These are phyloP conservation scores for Musa schizocarpa DNA, from an alignment of 176 grass and related monocot species.

Conservation along the genomic window DNA sequence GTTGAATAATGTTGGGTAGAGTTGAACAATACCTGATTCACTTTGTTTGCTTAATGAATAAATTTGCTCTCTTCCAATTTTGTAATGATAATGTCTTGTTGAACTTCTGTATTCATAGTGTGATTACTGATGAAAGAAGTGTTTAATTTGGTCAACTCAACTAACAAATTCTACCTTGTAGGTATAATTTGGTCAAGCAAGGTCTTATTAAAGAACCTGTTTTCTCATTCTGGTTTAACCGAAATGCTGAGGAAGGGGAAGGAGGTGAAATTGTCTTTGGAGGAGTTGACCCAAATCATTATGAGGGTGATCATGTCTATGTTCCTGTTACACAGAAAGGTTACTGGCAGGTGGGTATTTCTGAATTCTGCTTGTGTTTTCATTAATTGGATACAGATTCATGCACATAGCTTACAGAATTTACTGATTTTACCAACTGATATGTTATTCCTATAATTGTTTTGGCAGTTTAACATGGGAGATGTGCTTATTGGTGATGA, in stretches of 20 bases:
- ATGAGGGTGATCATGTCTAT: conserved; percentile 8
- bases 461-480: conserved; percentile 19
- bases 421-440: neutral
- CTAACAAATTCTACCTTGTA: neutral
- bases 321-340: conserved; percentile 16
- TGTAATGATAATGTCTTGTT: neutral
- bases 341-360: conserved; percentile 13
- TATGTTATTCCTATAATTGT: neutral
- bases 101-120: neutral
- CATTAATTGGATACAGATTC: neutral
- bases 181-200: conserved; percentile 21
- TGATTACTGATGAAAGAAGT: neutral
- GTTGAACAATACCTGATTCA: neutral
- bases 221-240: conserved; percentile 21
- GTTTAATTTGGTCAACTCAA: neutral
- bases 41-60: neutral
- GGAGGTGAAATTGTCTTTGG: conserved; percentile 23
- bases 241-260: conserved; percentile 10
- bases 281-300: conserved; percentile 19
- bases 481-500: conserved; percentile 11
- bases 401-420: neutral
- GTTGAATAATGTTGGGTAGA: neutral
- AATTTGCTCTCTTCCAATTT: neutral
- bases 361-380: neutral
- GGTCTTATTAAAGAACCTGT: conserved; percentile 18